Conservation (phyloP, 2,329 filamentous ascomycete species). For the Penicillium corylophilum region DNA sequence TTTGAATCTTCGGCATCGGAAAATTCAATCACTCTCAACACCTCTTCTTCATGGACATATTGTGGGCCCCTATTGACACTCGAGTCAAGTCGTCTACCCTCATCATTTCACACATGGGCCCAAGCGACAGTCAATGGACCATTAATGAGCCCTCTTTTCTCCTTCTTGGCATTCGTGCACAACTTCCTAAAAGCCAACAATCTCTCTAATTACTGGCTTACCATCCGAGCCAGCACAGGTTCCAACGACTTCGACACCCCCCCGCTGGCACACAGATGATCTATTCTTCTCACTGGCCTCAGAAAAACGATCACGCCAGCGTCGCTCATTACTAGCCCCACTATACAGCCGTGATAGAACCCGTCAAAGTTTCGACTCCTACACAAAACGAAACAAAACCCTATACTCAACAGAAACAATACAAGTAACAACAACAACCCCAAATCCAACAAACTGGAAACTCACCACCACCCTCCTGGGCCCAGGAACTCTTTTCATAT, state of each 20-base stretch:
- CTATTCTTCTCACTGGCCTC: slow-evolving; percentile 42
- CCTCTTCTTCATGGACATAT: slow-evolving; percentile 46
- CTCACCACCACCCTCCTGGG: slow-evolving; percentile 50
- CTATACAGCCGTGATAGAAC: background rate
- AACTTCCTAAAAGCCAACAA: slow-evolving; percentile 36
- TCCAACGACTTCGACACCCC: slow-evolving; percentile 47
- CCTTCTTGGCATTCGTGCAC: slow-evolving; percentile 45
- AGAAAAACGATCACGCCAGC: slow-evolving; percentile 8
- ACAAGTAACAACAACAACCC: slow-evolving; percentile 7
- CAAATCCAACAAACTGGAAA: slow-evolving; percentile 49
- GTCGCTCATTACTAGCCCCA: slow-evolving; percentile 1
- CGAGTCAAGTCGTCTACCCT: slow-evolving; percentile 28
- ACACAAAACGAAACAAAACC: background rate
- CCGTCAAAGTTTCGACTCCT: background rate
- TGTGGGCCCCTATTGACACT: slow-evolving; percentile 42
- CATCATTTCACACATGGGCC: slow-evolving; percentile 43
- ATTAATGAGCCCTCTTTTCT: slow-evolving; percentile 37
- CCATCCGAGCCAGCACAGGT: slow-evolving; percentile 48
- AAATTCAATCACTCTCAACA: slow-evolving; percentile 16
- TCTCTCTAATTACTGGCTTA: slow-evolving; percentile 49
- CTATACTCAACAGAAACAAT: background rate
- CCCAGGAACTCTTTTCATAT: slow-evolving; percentile 49
- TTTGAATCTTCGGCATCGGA: background rate
- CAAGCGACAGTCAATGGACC: slow-evolving; percentile 34
- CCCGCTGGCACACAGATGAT: slow-evolving; percentile 54